Evolutionary conservation across 192 early-diverging fungal genomes (phyloP).

Genomic region (Lunasporangiospora selenospora): DNA sequence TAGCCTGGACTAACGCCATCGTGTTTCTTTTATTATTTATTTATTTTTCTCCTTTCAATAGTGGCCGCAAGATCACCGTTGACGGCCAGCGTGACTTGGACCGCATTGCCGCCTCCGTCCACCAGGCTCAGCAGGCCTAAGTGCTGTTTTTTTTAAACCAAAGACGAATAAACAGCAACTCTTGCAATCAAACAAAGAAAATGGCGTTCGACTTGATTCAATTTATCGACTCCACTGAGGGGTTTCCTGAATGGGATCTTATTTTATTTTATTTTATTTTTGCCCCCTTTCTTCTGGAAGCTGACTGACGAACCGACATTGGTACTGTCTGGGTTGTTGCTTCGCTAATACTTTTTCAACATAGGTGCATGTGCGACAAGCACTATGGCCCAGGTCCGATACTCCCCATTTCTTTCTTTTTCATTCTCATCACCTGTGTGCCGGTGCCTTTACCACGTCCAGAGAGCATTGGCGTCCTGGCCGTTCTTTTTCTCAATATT

Average conservation of each 20-base stretch:
- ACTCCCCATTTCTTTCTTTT: no score
- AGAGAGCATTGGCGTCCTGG: no score
- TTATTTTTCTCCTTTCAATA: conserved; percentile 21
- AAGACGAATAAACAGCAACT: no score
- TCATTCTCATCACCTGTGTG: no score
- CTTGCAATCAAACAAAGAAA: conserved; percentile 11
- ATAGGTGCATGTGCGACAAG: no score
- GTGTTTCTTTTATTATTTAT: background rate
- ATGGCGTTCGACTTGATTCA: conserved; percentile 11
- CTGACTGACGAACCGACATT: background rate
- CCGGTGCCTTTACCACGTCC: no score
- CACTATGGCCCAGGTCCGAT: no score
- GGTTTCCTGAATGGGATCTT: background rate
- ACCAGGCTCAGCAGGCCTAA: conserved; percentile 41
- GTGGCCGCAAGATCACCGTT: conserved; percentile 95
- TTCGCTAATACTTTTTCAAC: no score
- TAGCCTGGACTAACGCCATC: background rate
- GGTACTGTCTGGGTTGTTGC: no score
- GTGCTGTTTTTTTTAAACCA: conserved; percentile 34
- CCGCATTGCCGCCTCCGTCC: conserved; percentile 80
- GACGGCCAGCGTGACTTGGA: conserved; percentile 99
- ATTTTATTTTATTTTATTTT: background rate
- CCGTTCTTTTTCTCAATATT: no score
- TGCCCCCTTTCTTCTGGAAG: background rate
- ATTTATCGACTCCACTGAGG: background rate